Evolutionary conservation across 331 rosid genomes (phyloP).

Genomic region (Cydonia oblonga): DNA sequence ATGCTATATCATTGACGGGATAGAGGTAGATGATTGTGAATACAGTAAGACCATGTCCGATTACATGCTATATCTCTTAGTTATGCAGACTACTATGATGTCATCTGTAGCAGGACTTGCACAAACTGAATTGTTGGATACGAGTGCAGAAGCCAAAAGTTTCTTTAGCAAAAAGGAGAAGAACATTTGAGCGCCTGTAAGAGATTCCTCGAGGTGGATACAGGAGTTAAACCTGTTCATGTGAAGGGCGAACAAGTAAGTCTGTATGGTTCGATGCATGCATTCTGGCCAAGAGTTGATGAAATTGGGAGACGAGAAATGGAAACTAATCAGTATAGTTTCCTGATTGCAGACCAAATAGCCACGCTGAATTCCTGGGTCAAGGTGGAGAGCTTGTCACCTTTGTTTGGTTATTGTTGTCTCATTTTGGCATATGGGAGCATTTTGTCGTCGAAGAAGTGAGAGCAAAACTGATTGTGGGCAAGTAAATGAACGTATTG

Average conservation of each 20-base stretch:
- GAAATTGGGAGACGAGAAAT: not conserved
- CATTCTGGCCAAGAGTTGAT: constrained; percentile 7
- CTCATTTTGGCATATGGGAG: constrained; percentile 30
- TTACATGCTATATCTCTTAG: constrained; percentile 32
- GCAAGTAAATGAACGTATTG: not conserved
- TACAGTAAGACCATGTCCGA: constrained; percentile 20
- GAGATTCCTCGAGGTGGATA: not conserved
- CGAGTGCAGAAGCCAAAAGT: constrained; percentile 19
- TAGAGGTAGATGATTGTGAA: too few species aligned
- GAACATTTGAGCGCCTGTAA: too few species aligned
- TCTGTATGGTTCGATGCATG: constrained; percentile 28
- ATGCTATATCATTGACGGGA: not conserved
- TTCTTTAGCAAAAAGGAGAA: constrained; percentile 23
- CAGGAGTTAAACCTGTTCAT: not conserved
- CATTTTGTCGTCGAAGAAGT: constrained; percentile 31
- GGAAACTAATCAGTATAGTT: constrained; percentile 7
- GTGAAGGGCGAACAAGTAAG: constrained; percentile 26
- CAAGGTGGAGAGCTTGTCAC: constrained; percentile 32
- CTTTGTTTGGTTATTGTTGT: constrained; percentile 29
- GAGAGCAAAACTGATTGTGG: constrained; percentile 26
- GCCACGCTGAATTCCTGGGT: constrained; percentile 22
- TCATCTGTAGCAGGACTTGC: constrained; percentile 24
- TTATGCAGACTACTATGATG: constrained; percentile 34
- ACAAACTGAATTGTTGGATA: constrained; percentile 23
- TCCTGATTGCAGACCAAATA: constrained; percentile 25